A percentile compares a stretch with the other conserved stretches of the same genome.
These are phyloP conservation scores for Typha latifolia DNA, from an alignment of 176 grass and related monocot species.

Conservation along the genomic window DNA sequence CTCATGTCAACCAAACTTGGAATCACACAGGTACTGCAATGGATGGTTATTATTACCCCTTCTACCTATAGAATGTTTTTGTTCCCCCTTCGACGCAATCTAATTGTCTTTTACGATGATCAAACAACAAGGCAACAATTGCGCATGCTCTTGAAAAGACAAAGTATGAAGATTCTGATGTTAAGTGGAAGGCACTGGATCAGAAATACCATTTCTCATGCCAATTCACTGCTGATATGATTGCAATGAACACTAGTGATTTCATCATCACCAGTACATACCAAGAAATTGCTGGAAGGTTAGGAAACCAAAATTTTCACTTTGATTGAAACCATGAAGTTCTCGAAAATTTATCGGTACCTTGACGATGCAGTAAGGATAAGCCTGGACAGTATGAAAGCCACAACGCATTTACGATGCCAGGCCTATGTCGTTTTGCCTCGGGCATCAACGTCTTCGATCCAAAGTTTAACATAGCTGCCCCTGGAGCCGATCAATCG, in stretches of 20 bases:
- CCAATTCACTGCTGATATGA: conserved; percentile 97
- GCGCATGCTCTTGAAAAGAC: conserved; percentile 98
- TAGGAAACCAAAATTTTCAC: not conserved
- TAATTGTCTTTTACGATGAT: conserved; percentile 12
- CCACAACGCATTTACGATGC: conserved; percentile 84
- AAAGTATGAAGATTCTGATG: conserved; percentile 86
- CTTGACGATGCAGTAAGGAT: conserved; percentile 60
- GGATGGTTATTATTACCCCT: not conserved
- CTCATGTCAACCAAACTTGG: conserved; percentile 77
- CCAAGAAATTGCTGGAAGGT: conserved; percentile 97
- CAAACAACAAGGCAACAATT: conserved; percentile 54
- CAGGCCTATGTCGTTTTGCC: conserved; percentile 68
- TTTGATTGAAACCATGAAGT: conserved; percentile 8
- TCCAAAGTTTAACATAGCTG: conserved; percentile 93
- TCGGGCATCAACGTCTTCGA: conserved; percentile 88
- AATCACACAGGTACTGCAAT: conserved; percentile 57
- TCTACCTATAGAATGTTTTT: not conserved
- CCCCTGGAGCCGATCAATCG: conserved; percentile 85
- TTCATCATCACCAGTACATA: conserved; percentile 97
- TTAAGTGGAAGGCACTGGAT: conserved; percentile 84
- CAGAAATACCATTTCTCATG: conserved; percentile 94
- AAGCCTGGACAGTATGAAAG: conserved; percentile 82
- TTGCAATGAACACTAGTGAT: conserved; percentile 84
- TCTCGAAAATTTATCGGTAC: not conserved
- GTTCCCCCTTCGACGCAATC: not conserved